Evolutionary conservation across 108 stramenopile species (phyloP), one percentile per base, ranked within the genome.

Genomic region (Mediolabrus comicus): DNA sequence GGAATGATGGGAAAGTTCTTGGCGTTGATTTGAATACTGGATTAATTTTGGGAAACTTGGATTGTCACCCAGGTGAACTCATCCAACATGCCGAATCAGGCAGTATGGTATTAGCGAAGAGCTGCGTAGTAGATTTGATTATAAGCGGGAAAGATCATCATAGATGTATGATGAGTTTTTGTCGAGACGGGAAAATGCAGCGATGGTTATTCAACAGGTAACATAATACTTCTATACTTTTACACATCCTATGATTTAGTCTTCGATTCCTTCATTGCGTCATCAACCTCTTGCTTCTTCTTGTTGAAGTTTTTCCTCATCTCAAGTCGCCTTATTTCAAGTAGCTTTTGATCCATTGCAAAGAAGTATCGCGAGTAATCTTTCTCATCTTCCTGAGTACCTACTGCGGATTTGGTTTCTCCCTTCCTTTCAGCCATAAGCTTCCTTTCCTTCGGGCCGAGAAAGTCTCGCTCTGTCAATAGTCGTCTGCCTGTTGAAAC

Each of bases 1-100:
- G 76, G 28, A 65, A 71, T 34, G 65, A 77, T 25, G 76, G 76
- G 5, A 34, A 65, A 38, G 64, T 77, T 8, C 25, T 72, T 41
- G 71, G 76, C 27, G 65, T 65, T 64, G 71, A 77, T 67, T 54
- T 72, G 26, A 32, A 65, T 28, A 67, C 70, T 27, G 76, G 76
- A 3, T 38, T 72, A 35, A 65, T 39, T 52, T 35, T 77, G 33
- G 63, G 70, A 7, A 43, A 29, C 24, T 22, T 72, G 16, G 54
- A 36, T 31, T 77, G 76, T 35, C 76, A 77, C 55, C 19, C 56
- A 46, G 76, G 76, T 14, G 67, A 61, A 32, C n/a, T 6, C 28
- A 2, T 75, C 11, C 41, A 30, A 16, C 38, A 32, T n/a, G 34
- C 41, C 11, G 59, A 43, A 26, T 49, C 11, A 26, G 41, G 35